A percentile compares a stretch with the other conserved stretches of the same genome.
These are phyloP conservation scores for Aschersonia sp. DNA, from an alignment of 2,329 filamentous ascomycete species.

Conservation along the genomic window DNA sequence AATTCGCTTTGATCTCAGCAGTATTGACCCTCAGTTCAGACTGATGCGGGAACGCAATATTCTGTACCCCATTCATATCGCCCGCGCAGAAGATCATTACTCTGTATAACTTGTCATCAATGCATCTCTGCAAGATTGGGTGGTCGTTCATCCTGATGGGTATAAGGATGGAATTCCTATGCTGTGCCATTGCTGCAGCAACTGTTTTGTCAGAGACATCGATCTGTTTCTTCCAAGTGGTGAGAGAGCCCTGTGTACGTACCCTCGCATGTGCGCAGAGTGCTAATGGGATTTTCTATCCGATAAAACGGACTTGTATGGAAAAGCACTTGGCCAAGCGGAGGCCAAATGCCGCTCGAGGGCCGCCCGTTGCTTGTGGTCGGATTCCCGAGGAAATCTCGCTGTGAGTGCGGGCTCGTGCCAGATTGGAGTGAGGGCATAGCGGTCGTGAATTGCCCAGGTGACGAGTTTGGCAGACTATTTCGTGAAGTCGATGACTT, in stretches of 20 bases:
- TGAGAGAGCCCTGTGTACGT: constrained; percentile 15
- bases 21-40: constrained; percentile 85
- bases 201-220: constrained; percentile 6
- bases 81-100: constrained; percentile 75
- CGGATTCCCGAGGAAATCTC: constrained; percentile 5
- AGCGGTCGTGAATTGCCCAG: constrained; percentile 5
- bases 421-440: constrained; percentile 9
- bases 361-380: constrained; percentile 9
- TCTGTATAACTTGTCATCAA: constrained; percentile 45
- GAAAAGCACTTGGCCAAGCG: constrained; percentile 17
- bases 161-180: constrained; percentile 32
- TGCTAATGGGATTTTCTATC: constrained; percentile 49
- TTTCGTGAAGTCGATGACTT: constrained; percentile 5
- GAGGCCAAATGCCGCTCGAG: constrained; percentile 6
- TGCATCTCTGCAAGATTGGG: constrained; percentile 38
- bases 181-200: constrained; percentile 37
- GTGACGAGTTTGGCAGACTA: neutral
- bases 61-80: constrained; percentile 48
- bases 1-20: constrained; percentile 80
- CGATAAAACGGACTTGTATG: constrained; percentile 80
- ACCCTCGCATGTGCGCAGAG: constrained; percentile 60
- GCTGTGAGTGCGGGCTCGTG: constrained; percentile 4
- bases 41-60: constrained; percentile 83
- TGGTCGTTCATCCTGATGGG: constrained; percentile 34
- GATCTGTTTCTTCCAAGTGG: constrained; percentile 13